These are phyloP conservation scores for Kwoniella pini DNA, from an alignment of 768 basidiomycete species.

Conservation along the genomic window DNA sequence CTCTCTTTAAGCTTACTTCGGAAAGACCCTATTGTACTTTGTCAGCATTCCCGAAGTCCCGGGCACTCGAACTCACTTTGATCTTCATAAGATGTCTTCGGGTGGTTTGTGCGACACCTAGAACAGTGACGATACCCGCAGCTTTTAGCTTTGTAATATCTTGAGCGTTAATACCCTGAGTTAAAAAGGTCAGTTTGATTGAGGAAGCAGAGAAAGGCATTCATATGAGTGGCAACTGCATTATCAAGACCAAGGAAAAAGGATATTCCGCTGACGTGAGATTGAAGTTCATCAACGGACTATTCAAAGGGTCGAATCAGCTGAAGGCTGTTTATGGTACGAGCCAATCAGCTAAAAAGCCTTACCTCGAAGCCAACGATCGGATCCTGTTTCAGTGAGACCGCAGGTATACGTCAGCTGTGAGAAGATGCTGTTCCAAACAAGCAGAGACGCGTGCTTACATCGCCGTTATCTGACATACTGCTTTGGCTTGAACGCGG, in stretches of 20 bases:
- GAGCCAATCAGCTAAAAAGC: too few species aligned
- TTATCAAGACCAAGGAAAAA: not conserved
- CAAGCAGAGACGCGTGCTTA: not conserved
- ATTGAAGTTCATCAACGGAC: constrained; percentile 50
- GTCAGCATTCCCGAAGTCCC: not conserved
- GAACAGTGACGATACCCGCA: constrained; percentile 43
- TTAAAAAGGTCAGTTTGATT: not conserved
- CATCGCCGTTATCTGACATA: constrained; percentile 39
- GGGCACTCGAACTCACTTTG: constrained; percentile 62
- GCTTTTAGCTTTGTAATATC: constrained; percentile 93
- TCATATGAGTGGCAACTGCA: not conserved
- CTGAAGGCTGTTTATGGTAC: not conserved
- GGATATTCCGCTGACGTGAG: constrained; percentile 32
- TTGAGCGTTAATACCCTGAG: constrained; percentile 88
- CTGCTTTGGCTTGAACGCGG: not conserved
- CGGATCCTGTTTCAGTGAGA: constrained; percentile 12
- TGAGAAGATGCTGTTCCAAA: too few species aligned
- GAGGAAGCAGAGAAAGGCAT: not conserved
- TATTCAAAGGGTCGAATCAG: constrained; percentile 7
- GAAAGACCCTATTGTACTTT: constrained; percentile 73
- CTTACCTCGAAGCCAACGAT: constrained; percentile 22
- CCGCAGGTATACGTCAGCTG: too few species aligned
- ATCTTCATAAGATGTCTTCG: constrained; percentile 87
- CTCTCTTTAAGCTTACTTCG: constrained; percentile 60
- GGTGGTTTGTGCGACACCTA: constrained; percentile 79